Conservation (phyloP, 2,329 filamentous ascomycete genomes). For the Leptosphaerulina australis region DNA sequence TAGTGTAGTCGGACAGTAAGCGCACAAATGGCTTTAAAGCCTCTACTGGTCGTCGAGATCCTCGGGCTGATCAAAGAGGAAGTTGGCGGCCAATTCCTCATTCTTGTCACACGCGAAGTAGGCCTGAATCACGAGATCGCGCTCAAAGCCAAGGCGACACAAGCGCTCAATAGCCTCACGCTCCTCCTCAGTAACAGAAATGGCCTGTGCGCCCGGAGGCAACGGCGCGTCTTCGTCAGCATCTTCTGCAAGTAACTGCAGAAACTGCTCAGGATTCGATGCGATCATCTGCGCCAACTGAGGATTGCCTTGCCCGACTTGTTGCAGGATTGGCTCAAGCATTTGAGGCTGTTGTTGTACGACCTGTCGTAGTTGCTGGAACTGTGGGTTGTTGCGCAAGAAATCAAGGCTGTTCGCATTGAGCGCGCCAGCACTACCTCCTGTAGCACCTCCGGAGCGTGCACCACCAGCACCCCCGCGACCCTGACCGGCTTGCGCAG, state of each 20-base stretch:
- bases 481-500: constrained; percentile 72
- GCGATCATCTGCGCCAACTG: constrained; percentile 92
- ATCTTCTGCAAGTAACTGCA: constrained; percentile 87
- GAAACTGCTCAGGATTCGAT: constrained; percentile 89
- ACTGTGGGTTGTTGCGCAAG: constrained; percentile 92
- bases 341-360: constrained; percentile 98
- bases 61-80: constrained; percentile 95
- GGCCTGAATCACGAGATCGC: constrained; percentile 92
- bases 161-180: constrained; percentile 95
- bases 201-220: constrained; percentile 86
- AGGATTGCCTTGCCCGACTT: constrained; percentile 93
- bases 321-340: constrained; percentile 97
- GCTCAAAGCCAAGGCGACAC: constrained; percentile 89
- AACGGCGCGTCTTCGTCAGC: constrained; percentile 81
- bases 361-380: constrained; percentile 95
- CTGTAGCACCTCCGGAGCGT: constrained; percentile 57
- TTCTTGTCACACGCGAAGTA: constrained; percentile 99
- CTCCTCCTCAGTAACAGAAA: constrained; percentile 93
- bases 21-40: constrained; percentile 19
- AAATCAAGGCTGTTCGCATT: constrained; percentile 86
- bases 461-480: constrained; percentile 53
- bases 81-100: constrained; percentile 97
- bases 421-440: constrained; percentile 56
- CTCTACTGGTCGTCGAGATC: constrained; percentile 67
- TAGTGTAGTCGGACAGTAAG: constrained; percentile 32